Evolutionary conservation across 352 stramenopile genomes (phyloP).

Genomic region (Phytophthora pinifolia): DNA sequence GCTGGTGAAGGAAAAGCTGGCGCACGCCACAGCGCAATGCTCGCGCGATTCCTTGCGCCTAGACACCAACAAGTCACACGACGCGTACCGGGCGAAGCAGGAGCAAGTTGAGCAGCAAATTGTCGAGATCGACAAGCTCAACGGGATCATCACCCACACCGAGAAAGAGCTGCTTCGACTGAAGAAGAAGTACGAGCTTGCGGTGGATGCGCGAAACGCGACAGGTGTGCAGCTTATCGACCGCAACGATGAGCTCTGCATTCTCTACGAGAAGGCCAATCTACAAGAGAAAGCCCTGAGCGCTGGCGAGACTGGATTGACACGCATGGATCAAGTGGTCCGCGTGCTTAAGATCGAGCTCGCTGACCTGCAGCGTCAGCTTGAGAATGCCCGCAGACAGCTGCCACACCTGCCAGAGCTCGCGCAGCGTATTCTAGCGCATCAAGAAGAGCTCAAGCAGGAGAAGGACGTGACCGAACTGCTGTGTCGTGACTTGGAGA

Average conservation of each 20-base stretch:
- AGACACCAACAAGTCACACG: conserved; percentile 91
- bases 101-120: conserved; percentile 95
- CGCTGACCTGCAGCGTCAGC: conserved; percentile 80
- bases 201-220: conserved; percentile 86
- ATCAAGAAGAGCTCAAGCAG: conserved; percentile 83
- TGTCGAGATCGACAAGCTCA: conserved; percentile 95
- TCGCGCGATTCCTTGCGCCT: conserved; percentile 88
- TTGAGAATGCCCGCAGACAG: conserved; percentile 73
- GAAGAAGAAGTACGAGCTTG: conserved; percentile 92
- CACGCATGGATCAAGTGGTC: conserved; percentile 80
- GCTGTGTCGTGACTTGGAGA: conserved; percentile 91
- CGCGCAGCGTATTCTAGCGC: conserved; percentile 71
- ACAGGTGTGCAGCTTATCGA: conserved; percentile 94
- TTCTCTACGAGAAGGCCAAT: conserved; percentile 94
- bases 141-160: conserved; percentile 91
- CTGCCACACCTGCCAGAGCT: conserved; percentile 82
- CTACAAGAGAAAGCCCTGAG: conserved; percentile 86
- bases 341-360: conserved; percentile 78
- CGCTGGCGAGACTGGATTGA: conserved; percentile 78
- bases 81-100: conserved; percentile 89
- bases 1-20: conserved; percentile 88
- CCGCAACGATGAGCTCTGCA: conserved; percentile 95
- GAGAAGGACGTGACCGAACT: conserved; percentile 89
- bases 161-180: conserved; percentile 92
- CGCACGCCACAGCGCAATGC: conserved; percentile 85